Percentiles rank a stretch among this genome's conserved stretches.
These are phyloP conservation scores for Penicillium mononematosum DNA, from an alignment of 495 filamentous ascomycete species.

Conservation along the genomic window DNA sequence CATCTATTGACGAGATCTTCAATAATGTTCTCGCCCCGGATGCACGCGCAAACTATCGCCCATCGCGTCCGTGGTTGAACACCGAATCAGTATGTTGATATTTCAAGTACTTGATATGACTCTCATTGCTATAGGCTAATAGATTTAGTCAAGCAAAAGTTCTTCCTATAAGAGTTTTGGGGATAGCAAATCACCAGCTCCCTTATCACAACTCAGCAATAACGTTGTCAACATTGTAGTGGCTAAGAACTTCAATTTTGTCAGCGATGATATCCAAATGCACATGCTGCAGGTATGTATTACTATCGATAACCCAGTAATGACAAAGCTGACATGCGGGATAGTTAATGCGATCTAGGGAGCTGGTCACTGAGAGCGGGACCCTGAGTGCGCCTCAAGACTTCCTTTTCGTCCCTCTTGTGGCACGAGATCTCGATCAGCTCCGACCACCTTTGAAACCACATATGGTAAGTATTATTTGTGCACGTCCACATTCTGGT, in stretches of 20 bases:
- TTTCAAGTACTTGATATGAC: not conserved
- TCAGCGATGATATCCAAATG: conserved; percentile 71
- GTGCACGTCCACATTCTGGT: not conserved
- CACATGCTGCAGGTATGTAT: conserved; percentile 69
- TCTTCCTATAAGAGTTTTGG: conserved; percentile 20
- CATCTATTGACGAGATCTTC: conserved; percentile 77
- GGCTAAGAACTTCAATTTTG: conserved; percentile 72
- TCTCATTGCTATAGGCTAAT: conserved; percentile 4
- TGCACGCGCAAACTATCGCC: conserved; percentile 21
- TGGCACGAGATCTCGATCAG: conserved; percentile 41
- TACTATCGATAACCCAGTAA: too few species aligned
- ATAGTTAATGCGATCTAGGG: conserved; percentile 75
- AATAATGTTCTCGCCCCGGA: conserved; percentile 56
- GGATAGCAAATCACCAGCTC: conserved; percentile 24
- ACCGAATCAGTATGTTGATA: conserved; percentile 23
- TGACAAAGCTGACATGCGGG: conserved; percentile 14
- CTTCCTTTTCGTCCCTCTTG: conserved; percentile 78
- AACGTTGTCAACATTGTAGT: conserved; percentile 78
- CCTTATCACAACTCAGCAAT: conserved; percentile 25
- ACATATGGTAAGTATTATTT: conserved; percentile 45
- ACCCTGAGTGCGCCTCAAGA: conserved; percentile 71
- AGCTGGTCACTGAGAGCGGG: conserved; percentile 69
- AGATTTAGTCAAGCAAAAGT: conserved; percentile 25
- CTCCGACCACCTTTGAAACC: conserved; percentile 36
- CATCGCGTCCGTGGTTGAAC: conserved; percentile 21